phyloP scores from a whole-genome alignment of 305 asterid genomes.

The Striga hermonthica region DNA sequence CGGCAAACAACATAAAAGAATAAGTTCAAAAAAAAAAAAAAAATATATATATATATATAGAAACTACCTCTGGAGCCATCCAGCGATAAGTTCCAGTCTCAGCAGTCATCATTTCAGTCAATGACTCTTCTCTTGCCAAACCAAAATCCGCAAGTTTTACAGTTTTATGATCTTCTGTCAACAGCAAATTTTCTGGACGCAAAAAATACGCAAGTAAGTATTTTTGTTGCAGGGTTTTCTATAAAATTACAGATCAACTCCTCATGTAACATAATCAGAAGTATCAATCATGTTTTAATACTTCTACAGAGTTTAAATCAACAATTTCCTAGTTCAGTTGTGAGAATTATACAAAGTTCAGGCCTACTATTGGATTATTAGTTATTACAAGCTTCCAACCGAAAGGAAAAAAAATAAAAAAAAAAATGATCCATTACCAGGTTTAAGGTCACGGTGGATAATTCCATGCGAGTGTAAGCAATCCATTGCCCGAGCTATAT shows the following conservation, averaged over 20 bases:
- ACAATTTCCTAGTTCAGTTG: not conserved
- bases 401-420: too few relatives aligned
- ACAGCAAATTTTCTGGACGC: conserved; percentile 76
- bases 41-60: not conserved
- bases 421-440: conserved; percentile 38
- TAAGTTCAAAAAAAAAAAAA: not conserved
- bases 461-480: conserved; percentile 62
- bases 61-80: conserved; percentile 98
- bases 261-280: not conserved
- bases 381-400: conserved; percentile 2
- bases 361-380: not conserved
- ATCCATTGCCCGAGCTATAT: conserved; percentile 65
- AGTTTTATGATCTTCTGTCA: conserved; percentile 83
- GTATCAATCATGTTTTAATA: not conserved
- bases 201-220: conserved; percentile 6
- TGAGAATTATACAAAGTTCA: conserved; percentile 15
- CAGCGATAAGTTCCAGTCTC: conserved; percentile 99
- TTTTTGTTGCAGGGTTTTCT: not conserved
- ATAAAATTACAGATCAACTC: not conserved
- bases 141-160: conserved; percentile 95
- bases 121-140: conserved; percentile 91
- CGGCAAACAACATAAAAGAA: not conserved
- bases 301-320: not conserved
- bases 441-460: conserved; percentile 60
- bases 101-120: conserved; percentile 99